Conservation (phyloP, 2,329 filamentous ascomycete genomes). For the Bipolaris zeicola region DNA sequence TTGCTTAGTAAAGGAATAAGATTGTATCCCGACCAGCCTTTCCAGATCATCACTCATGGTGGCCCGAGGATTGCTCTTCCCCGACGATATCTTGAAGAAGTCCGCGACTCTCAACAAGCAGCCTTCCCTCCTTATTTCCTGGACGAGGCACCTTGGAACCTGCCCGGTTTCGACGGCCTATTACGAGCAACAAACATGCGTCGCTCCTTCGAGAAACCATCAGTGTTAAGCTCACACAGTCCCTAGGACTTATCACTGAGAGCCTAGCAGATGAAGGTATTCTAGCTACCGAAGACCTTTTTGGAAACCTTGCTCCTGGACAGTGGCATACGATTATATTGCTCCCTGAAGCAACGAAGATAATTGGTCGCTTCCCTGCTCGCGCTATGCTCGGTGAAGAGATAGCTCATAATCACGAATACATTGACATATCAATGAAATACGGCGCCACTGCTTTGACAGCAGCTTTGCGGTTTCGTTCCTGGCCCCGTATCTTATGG, state of each 20-base stretch:
- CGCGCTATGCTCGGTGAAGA: background rate
- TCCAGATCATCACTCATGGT: background rate
- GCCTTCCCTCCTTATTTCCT: background rate
- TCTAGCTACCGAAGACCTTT: background rate
- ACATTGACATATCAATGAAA: background rate
- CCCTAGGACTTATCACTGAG: background rate
- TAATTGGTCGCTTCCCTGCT: background rate
- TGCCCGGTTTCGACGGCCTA: background rate
- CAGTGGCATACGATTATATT: background rate
- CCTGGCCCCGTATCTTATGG: background rate
- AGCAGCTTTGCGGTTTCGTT: background rate
- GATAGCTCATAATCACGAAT: background rate
- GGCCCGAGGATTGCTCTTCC: background rate
- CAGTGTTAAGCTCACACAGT: background rate
- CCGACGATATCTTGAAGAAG: background rate
- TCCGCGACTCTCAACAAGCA: background rate
- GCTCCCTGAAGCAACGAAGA: background rate
- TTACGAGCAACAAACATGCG: background rate
- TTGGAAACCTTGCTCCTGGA: background rate
- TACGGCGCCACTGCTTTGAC: background rate
- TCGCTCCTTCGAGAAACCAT: background rate
- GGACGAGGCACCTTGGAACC: background rate
- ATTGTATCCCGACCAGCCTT: background rate
- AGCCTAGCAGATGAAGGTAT: background rate
- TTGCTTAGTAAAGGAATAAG: background rate